These are phyloP conservation scores for Quillaja saponaria DNA, from an alignment of 306 rosid species.

Conservation along the genomic window DNA sequence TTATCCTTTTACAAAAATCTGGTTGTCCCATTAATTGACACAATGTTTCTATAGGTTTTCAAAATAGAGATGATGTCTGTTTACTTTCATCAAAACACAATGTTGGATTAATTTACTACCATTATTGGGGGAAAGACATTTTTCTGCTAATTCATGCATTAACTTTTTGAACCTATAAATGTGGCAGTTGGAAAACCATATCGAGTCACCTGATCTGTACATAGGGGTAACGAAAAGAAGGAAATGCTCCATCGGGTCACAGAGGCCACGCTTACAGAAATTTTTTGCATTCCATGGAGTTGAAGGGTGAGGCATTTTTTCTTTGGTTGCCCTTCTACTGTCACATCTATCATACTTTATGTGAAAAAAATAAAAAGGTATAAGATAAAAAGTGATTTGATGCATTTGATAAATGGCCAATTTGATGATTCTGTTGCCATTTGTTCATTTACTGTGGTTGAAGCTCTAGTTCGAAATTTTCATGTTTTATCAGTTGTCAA, in stretches of 20 bases:
- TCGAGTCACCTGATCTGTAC: slow-evolving; percentile 62
- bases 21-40: no score
- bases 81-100: no score
- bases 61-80: no score
- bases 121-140: no score
- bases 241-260: slow-evolving; percentile 50
- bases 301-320: slow-evolving; percentile 51
- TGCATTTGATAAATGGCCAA: slow-evolving; percentile 1
- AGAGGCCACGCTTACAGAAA: slow-evolving; percentile 51
- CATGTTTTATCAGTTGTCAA: no score
- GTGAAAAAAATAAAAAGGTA: background rate
- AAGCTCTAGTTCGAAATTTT: no score
- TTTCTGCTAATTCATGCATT: no score
- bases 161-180: slow-evolving; percentile 20
- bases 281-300: slow-evolving; percentile 63
- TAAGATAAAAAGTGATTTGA: background rate
- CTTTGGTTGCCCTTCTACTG: slow-evolving; percentile 19
- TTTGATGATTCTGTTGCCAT: background rate
- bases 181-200: slow-evolving; percentile 58
- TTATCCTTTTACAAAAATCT: no score
- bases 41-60: no score
- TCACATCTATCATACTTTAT: slow-evolving; percentile 7
- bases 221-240: slow-evolving; percentile 66
- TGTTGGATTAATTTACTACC: no score
- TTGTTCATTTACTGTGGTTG: background rate